Percentiles rank a stretch among this genome's conserved stretches.
Evolutionary conservation across 306 rosid species (phyloP).

Genomic region (Urtica urens): DNA sequence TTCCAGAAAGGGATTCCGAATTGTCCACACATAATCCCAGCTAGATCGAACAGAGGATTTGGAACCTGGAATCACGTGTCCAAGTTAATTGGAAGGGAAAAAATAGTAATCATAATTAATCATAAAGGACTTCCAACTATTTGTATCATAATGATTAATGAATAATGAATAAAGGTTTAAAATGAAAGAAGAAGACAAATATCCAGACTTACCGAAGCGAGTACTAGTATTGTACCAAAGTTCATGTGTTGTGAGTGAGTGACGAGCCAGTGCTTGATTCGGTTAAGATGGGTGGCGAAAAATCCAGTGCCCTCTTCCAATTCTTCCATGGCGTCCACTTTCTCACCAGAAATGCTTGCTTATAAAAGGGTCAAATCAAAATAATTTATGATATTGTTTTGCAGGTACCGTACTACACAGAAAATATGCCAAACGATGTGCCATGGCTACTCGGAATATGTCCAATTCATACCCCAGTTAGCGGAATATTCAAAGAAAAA

Average conservation of each 20-base stretch:
- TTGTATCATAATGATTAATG: background rate
- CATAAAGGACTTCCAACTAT: background rate
- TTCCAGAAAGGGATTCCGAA: conserved; percentile 85
- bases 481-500: no score
- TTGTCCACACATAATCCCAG: conserved; percentile 99
- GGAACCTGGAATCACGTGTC: conserved; percentile 66
- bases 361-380: conserved; percentile 15
- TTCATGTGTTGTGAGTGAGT: conserved; percentile 78
- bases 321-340: conserved; percentile 57
- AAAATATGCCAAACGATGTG: no score
- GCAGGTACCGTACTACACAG: no score
- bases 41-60: conserved; percentile 96
- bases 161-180: no score
- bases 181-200: conserved; percentile 18
- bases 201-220: conserved; percentile 89
- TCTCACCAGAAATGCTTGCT: conserved; percentile 69
- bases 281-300: conserved; percentile 34
- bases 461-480: no score
- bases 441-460: no score
- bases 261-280: conserved; percentile 59
- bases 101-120: conserved; percentile 5
- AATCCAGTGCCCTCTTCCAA: conserved; percentile 55
- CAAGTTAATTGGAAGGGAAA: conserved; percentile 10
- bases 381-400: background rate
- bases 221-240: conserved; percentile 66